phyloP scores from a whole-genome alignment of 192 early-diverging fungal genomes.

The Coemansia sp. region DNA sequence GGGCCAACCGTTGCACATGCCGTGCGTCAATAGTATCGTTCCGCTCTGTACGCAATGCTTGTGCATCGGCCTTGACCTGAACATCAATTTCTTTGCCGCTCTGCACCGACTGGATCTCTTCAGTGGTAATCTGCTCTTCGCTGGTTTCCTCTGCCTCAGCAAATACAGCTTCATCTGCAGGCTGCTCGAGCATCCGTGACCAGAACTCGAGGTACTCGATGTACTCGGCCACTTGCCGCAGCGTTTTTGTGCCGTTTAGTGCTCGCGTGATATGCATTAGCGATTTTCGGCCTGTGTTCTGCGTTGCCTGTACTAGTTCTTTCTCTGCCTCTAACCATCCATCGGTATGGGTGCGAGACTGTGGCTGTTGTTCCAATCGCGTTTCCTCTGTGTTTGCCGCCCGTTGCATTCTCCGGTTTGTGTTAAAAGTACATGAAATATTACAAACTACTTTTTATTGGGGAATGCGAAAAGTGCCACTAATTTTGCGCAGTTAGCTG shows the following conservation, averaged over 20 bases:
- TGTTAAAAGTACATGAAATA: neutral
- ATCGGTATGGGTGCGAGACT: slow-evolving; percentile 3
- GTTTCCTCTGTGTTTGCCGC: neutral
- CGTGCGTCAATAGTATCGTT: neutral
- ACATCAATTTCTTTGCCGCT: no score
- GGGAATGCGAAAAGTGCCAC: neutral
- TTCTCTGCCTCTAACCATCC: slow-evolving; percentile 38
- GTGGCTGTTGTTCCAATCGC: neutral
- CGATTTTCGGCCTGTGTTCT: slow-evolving; percentile 22
- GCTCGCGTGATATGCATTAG: slow-evolving; percentile 10
- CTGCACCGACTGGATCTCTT: neutral
- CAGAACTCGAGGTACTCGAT: slow-evolving; percentile 37
- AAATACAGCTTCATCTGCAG: neutral
- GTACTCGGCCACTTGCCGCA: slow-evolving; percentile 45
- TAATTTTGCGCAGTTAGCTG: neutral
- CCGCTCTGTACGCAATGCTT: neutral
- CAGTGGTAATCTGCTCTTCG: neutral
- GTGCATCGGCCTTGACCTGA: neutral
- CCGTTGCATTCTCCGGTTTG: neutral
- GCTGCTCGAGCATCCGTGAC: slow-evolving; percentile 9
- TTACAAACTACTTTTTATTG: neutral
- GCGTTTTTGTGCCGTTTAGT: slow-evolving; percentile 34
- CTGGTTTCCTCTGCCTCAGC: slow-evolving; percentile 3
- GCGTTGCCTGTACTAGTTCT: slow-evolving; percentile 17
- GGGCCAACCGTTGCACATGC: neutral